Percentiles rank a stretch among this genome's conserved stretches.
These are phyloP conservation scores for Diaporthe eres DNA, from an alignment of 2,329 filamentous ascomycete species.

Conservation along the genomic window DNA sequence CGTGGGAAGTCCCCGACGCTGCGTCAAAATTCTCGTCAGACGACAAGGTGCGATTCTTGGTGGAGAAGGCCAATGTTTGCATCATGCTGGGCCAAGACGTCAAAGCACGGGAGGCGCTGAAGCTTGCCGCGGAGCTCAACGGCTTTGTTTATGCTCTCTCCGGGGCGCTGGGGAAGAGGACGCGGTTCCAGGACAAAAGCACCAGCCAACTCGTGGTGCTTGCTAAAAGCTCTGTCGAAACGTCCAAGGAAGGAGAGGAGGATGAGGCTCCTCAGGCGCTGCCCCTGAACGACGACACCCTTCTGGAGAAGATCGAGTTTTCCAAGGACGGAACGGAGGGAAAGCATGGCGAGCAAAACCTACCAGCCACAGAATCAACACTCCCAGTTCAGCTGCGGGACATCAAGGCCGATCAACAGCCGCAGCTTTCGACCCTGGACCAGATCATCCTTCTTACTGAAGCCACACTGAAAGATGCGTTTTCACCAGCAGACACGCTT, in stretches of 20 bases:
- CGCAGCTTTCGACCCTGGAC: conserved; percentile 84
- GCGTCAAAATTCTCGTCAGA: conserved; percentile 57
- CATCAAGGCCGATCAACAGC: conserved; percentile 84
- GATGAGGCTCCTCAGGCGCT: conserved; percentile 74
- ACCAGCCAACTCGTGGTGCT: conserved; percentile 92
- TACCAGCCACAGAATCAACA: conserved; percentile 45
- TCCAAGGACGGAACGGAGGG: conserved; percentile 64
- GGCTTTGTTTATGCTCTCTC: conserved; percentile 86
- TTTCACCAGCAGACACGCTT: conserved; percentile 84
- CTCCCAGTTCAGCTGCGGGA: conserved; percentile 74
- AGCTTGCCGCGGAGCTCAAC: conserved; percentile 75
- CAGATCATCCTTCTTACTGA: conserved; percentile 93
- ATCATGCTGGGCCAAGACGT: conserved; percentile 87
- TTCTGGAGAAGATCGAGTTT: conserved; percentile 90
- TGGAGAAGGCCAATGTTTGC: conserved; percentile 87
- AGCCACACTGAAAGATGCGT: conserved; percentile 88
- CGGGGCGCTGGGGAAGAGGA: conserved; percentile 88
- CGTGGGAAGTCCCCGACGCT: conserved; percentile 35
- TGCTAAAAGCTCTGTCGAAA: conserved; percentile 76
- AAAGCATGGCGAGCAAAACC: conserved; percentile 51
- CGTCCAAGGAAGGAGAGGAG: conserved; percentile 43
- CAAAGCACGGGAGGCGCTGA: conserved; percentile 79
- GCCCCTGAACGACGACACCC: conserved; percentile 90
- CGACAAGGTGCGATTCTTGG: conserved; percentile 77
- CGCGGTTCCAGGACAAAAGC: conserved; percentile 83